Conservation (phyloP, 306 rosid genomes). For the Hippophae rhamnoides region DNA sequence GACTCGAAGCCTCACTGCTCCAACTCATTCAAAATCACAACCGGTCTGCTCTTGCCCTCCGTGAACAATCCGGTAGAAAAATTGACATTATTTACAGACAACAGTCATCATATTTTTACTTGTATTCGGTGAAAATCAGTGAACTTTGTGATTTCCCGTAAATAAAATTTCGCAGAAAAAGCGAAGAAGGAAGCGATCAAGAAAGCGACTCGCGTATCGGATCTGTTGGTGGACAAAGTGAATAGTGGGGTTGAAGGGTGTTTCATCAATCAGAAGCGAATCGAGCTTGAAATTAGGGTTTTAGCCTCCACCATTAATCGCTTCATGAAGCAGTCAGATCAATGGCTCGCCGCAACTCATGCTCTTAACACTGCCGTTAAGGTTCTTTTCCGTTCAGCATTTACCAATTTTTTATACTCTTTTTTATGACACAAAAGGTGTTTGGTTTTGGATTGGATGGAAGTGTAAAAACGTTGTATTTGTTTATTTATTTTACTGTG, state of each 20-base stretch:
- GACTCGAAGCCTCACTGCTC: constrained; percentile 44
- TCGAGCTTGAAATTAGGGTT: constrained; percentile 70
- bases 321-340: constrained; percentile 79
- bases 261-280: constrained; percentile 64
- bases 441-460: neutral
- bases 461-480: no score
- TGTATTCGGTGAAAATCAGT: neutral
- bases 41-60: constrained; percentile 38
- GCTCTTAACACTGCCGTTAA: constrained; percentile 69
- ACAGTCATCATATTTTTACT: neutral
- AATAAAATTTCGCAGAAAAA: constrained; percentile 31
- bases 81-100: neutral
- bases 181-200: constrained; percentile 62
- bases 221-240: constrained; percentile 72
- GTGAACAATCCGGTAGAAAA: constrained; percentile 41
- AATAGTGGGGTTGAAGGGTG: constrained; percentile 69
- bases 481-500: no score
- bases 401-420: neutral
- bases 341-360: constrained; percentile 73
- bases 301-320: constrained; percentile 44
- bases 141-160: neutral
- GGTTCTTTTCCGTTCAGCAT: constrained; percentile 22
- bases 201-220: constrained; percentile 49
- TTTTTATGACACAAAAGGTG: neutral
- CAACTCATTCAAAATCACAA: constrained; percentile 41